Percentiles rank a stretch among this genome's conserved stretches.
These are phyloP conservation scores for Brettanomyces nanus DNA, from an alignment of 805 yeast species.

Conservation along the genomic window DNA sequence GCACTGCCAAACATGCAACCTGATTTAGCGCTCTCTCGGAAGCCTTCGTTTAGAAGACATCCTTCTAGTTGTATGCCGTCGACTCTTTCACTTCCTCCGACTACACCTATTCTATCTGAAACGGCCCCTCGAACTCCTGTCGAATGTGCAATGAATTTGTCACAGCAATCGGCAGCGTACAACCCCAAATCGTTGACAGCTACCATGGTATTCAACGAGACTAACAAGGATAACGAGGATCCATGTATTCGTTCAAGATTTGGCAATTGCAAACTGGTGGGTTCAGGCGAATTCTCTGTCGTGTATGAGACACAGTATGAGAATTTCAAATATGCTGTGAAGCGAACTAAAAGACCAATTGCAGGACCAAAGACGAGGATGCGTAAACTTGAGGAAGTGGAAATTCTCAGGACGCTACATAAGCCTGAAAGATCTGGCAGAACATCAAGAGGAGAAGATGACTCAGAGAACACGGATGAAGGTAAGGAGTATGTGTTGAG, in stretches of 20 bases:
- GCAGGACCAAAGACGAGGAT: constrained; percentile 50
- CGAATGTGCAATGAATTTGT: constrained; percentile 4
- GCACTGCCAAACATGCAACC: constrained; percentile 1
- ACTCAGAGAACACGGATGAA: constrained; percentile 13
- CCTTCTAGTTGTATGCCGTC: neutral
- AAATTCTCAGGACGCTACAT: constrained; percentile 42
- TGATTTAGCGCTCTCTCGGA: too few relatives aligned
- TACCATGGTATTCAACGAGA: neutral
- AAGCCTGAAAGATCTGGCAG: constrained; percentile 20
- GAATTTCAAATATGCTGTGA: constrained; percentile 72
- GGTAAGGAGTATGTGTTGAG: constrained; percentile 61
- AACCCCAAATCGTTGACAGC: neutral
- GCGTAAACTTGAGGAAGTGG: constrained; percentile 68
- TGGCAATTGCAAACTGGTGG: constrained; percentile 64
- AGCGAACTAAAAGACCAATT: constrained; percentile 66
- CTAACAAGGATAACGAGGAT: constrained; percentile 20
- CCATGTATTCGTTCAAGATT: constrained; percentile 41
- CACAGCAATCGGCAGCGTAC: neutral
- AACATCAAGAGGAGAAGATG: too few relatives aligned
- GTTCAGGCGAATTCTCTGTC: constrained; percentile 82
- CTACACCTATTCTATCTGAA: neutral
- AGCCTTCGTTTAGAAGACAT: neutral
- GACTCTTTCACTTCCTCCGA: neutral
- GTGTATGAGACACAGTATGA: constrained; percentile 78
- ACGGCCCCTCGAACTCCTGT: constrained; percentile 13